Base-by-base conservation (phyloP, 2,329 filamentous ascomycete species). In the Colletotrichum camelliae region DNA sequence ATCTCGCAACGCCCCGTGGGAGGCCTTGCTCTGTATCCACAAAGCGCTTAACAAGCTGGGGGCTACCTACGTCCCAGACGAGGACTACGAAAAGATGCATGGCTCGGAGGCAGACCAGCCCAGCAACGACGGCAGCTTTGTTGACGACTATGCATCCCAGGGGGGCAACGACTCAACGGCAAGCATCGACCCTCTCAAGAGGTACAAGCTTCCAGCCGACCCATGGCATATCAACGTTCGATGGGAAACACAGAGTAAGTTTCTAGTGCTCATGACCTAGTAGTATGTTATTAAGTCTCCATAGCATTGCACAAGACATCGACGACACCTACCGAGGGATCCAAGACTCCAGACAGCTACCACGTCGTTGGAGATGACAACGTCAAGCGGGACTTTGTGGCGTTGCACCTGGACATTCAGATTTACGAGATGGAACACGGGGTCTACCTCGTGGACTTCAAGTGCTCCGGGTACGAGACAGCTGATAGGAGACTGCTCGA, bases 391-490 rank as follows among this genome's bases (percentile, higher is more conserved):
- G 92, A 95, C 78, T 94, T 94, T 71, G 93, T 97, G n/a, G 96
- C 94, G 82, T 94, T 98, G 81, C 97, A 98, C 82, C 92, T 99
- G 83, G 96, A 98, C 79, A 98, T 99, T 78, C 97, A 98, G 83
- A 93, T 98, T 67, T 98, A 98, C 85, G 94, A 96, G 82, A 96
- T 98, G 88, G 96, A 98, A 84, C 92, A 93, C 74, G 94, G 95
- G 71, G 96, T 97, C 79, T 98, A 96, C 84, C 93, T 99, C 77
- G 97, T 99, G 65, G 97, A 99, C 84, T 99, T 99, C 89, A 98
- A 98, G 84, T 98, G 96, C 84, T 96, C 97, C 16, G 97, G 97
- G 24, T 99, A 99, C 85, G 97, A 99, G 86, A 95, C 90, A 62
- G 82, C 88, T 15, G 89, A 97, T 71, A 93, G 96, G 65, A 92